Base-by-base conservation (phyloP, 202 grass and related monocot genomes). In the Carex arenaria region DNA sequence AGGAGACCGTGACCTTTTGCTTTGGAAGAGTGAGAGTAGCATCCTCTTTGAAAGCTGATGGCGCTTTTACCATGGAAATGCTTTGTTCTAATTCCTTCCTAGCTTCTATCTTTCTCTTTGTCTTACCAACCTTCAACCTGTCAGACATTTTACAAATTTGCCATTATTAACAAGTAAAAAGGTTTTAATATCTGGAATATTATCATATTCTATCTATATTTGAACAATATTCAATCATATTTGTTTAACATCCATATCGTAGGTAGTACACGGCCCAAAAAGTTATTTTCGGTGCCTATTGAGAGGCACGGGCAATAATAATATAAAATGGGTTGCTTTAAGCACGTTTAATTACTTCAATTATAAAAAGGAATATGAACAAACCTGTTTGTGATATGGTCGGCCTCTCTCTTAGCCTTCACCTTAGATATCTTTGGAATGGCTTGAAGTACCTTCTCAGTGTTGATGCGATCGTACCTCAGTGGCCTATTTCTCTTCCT, bases 401-500 rank as follows among this genome's bases (percentile, higher is more conserved):
- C 89, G 53, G 61, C 67, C 77, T 88, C 86, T 22, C 91, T 90
- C 4, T 83, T 85, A 36, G 91, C 82, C 74, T 90, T 95, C 30
- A 88, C 85, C 90, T 99, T 96, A 5, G 82, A 68, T 73, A 97
- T 92, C 82, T 87, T 63, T 5, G 87, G 91, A 62, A 97, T 97
- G 30, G 91, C 94, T 83, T 90, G 93, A n/a, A 99, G 85, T 66
- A 93, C 91, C 49, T 65, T 77, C 53, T 88, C 88, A 0, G 90
- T 89, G 53, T 92, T 66, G 85, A 88, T 96, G 15, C 93, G 86
- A 70, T 99, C 88, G 30, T 99, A 99, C 82, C 90, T 91, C 13
- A 96, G 91, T 23, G 91, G 97, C 84, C 91, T 90, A 82, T 99
- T 99, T 62, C 93, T 90, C 82, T 92, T 96, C 87, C 97, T 90